Percentiles rank a stretch among this genome's conserved stretches.
phyloP scores from a whole-genome alignment of 129 eudicot species.

The Centrapalus pauciflorus region DNA sequence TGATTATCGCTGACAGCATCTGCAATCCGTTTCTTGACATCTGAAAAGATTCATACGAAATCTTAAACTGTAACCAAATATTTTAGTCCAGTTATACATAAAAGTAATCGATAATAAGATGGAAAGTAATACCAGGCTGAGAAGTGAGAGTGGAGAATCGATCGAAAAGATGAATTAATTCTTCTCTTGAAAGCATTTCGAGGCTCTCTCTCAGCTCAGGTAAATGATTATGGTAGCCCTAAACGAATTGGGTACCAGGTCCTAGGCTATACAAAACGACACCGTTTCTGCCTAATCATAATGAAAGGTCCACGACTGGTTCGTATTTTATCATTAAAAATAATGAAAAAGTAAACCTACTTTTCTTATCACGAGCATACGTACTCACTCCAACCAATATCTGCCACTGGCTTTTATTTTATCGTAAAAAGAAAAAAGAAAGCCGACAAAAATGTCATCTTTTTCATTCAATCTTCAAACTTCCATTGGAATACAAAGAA shows the following conservation, averaged over 20 bases:
- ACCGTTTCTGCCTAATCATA: not conserved
- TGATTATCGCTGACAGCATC: constrained; percentile 83
- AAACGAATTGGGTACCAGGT: not conserved
- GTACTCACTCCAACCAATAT: no score
- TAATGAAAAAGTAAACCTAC: not conserved
- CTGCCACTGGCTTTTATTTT: not conserved
- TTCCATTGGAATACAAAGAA: not conserved
- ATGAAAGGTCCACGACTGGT: constrained; percentile 12
- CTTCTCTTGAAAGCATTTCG: constrained; percentile 66
- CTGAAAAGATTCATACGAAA: constrained; percentile 28
- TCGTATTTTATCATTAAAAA: constrained; percentile 3
- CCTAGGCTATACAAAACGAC: constrained; percentile 22
- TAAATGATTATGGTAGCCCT: constrained; percentile 9
- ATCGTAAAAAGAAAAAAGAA: not conserved
- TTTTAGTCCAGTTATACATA: not conserved
- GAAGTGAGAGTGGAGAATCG: constrained; percentile 61
- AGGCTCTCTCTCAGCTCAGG: constrained; percentile 25
- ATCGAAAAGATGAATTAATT: constrained; percentile 66
- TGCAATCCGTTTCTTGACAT: constrained; percentile 82
- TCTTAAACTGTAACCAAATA: not conserved
- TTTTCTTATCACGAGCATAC: not conserved
- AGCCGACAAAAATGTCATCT: not conserved
- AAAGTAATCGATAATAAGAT: not conserved
- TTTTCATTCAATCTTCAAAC: not conserved
- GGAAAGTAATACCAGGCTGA: constrained; percentile 45